Conservation (phyloP, 805 yeast species). For the Teunomyces panamensis region DNA sequence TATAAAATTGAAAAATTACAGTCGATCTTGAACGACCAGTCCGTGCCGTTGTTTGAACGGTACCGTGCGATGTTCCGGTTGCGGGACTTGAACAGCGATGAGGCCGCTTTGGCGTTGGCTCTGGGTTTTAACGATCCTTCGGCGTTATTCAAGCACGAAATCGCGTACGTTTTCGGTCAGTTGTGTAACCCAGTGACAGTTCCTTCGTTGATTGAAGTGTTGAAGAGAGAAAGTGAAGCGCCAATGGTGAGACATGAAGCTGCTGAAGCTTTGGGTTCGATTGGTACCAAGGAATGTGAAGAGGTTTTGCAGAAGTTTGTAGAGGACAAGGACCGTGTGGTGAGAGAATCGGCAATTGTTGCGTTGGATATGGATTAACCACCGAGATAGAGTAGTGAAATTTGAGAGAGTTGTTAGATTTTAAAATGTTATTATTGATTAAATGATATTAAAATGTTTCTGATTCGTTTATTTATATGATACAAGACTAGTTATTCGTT, state of each 20-base stretch:
- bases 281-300: slow-evolving; percentile 92
- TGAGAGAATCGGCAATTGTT: slow-evolving; percentile 93
- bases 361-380: slow-evolving; percentile 98
- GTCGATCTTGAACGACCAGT: slow-evolving; percentile 69
- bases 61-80: slow-evolving; percentile 98
- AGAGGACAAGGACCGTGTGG: slow-evolving; percentile 82
- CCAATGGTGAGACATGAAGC: slow-evolving; percentile 99
- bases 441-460: too few relatives aligned
- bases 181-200: slow-evolving; percentile 90
- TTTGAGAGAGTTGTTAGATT: slow-evolving; percentile 43
- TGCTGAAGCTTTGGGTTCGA: slow-evolving; percentile 96
- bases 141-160: slow-evolving; percentile 95
- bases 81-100: slow-evolving; percentile 90
- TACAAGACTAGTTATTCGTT: slow-evolving; percentile 66
- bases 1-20: slow-evolving; percentile 66
- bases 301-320: slow-evolving; percentile 81
- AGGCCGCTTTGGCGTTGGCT: slow-evolving; percentile 89
- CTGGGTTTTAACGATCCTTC: slow-evolving; percentile 86
- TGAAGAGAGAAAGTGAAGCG: slow-evolving; percentile 76
- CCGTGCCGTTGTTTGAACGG: slow-evolving; percentile 81
- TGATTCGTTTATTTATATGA: background rate
- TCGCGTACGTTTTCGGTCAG: slow-evolving; percentile 98
- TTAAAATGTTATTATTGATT: too few relatives aligned
- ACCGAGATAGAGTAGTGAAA: slow-evolving; percentile 81
- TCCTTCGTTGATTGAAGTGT: slow-evolving; percentile 79